These are phyloP conservation scores for Hypholoma fasciculare DNA, from an alignment of 768 basidiomycete genomes.

Conservation along the genomic window DNA sequence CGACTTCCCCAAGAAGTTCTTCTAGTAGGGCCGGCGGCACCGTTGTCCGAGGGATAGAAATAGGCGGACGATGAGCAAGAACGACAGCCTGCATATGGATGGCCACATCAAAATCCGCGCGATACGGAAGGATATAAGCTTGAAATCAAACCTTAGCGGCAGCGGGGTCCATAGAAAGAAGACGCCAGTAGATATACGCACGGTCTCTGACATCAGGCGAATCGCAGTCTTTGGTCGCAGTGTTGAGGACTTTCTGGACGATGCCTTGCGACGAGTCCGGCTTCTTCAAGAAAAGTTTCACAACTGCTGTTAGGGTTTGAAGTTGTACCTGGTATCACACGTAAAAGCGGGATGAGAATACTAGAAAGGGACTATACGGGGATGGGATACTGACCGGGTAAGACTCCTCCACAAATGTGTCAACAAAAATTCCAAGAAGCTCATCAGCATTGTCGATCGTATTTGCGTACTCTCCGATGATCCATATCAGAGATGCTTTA, in stretches of 20 bases:
- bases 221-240: conserved; percentile 96
- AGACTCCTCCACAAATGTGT: conserved; percentile 91
- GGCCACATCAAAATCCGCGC: not conserved
- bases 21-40: conserved; percentile 87
- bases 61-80: conserved; percentile 88
- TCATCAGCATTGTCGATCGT: conserved; percentile 98
- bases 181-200: conserved; percentile 97
- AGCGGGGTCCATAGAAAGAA: conserved; percentile 91
- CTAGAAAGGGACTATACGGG: not conserved
- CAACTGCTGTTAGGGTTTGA: conserved; percentile 90
- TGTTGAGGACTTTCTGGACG: conserved; percentile 89
- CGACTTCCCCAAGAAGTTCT: conserved; percentile 89
- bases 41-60: conserved; percentile 88
- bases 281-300: conserved; percentile 94
- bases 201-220: conserved; percentile 95
- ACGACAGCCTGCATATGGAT: conserved; percentile 63
- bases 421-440: conserved; percentile 85
- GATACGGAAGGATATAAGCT: not conserved
- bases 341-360: not conserved
- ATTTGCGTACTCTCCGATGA: conserved; percentile 96
- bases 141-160: conserved; percentile 78
- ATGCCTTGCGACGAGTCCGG: conserved; percentile 91
- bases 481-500: conserved; percentile 98
- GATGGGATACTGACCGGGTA: conserved; percentile 62
- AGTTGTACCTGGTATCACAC: conserved; percentile 55